A percentile compares a stretch with the other conserved stretches of the same genome.
phyloP scores from a whole-genome alignment of 768 basidiomycete species.

The Psilocybe cyanescens region DNA sequence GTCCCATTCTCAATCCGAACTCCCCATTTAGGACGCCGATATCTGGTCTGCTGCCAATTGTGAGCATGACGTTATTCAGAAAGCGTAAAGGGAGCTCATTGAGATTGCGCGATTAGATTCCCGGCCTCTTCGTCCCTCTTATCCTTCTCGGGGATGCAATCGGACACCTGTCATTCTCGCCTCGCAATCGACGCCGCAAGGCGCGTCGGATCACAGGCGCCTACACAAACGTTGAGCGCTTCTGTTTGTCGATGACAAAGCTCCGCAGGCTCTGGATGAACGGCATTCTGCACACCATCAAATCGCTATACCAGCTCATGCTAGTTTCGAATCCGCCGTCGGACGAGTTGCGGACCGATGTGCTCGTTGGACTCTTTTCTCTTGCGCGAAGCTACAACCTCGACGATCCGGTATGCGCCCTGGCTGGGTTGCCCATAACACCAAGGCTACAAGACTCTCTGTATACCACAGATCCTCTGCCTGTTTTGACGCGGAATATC shows the following conservation, averaged over 20 bases:
- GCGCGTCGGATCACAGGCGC: not conserved
- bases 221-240: constrained; percentile 8
- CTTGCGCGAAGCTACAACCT: constrained; percentile 16
- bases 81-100: not conserved
- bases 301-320: constrained; percentile 4
- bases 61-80: not conserved
- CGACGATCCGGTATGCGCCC: constrained; percentile 11
- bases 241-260: constrained; percentile 7
- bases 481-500: constrained; percentile 13
- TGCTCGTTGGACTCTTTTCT: constrained; percentile 14
- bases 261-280: constrained; percentile 8
- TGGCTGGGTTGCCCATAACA: constrained; percentile 15
- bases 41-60: constrained; percentile 14
- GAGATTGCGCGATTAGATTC: constrained; percentile 6
- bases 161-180: constrained; percentile 11
- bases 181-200: constrained; percentile 6
- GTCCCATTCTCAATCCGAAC: constrained; percentile 17
- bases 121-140: constrained; percentile 12
- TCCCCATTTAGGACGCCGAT: constrained; percentile 19
- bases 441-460: constrained; percentile 13
- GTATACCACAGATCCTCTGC: constrained; percentile 15
- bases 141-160: constrained; percentile 3
- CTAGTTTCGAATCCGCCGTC: constrained; percentile 11
- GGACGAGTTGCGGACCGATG: constrained; percentile 13
- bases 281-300: not conserved